Evolutionary conservation across 208 protist species (phyloP), one percentile per base, ranked within the genome.

Genomic region (Blastocrithidia nonstop): DNA sequence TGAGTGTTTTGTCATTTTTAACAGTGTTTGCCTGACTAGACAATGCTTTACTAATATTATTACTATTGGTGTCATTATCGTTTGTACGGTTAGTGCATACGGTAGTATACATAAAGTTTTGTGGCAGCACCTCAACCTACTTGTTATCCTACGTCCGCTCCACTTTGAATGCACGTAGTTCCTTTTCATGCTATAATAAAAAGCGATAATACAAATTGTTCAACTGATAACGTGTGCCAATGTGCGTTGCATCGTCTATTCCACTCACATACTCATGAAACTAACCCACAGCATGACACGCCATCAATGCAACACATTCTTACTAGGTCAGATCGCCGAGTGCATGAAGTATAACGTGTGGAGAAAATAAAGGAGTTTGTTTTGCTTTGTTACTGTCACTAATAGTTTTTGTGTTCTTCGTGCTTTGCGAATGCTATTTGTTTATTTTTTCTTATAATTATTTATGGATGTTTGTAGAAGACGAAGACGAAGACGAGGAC

Each of bases 261-360:
- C 80, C 80, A 50, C 75, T 86, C 4, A 90, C 80, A 31, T 76
- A 58, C 45, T 80, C 75, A 68, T 90, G 80, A 27, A 86, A 86
- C 50, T 90, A 75, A 35, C 80, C 80, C 9, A 90, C 80, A 41
- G 71, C 72, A 64, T 90, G 80, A 53, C 71, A 86, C 11, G 72
- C 75, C 44, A 90, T 61, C n/a, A 90, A 58, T 25, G 80, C 80
- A 7, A 90, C 69, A 31, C 70, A 81, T 63, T 90, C 80, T 46
- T 69, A 75, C 45, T 80, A 72, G 9, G 72, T 82, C 21, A 90
- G 52, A 35, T 58, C 64, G 11, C 80, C 74, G 16, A 89, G 44
- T 8, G 51, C 33, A 23, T 74, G 53, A 46, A 89, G 57, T 26
- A 89, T 67, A 11, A 68, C 69, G 8, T 54, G 37, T 19, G 77